phyloP scores from a whole-genome alignment of 2,329 filamentous ascomycete species.

The Claviceps pusilla region DNA sequence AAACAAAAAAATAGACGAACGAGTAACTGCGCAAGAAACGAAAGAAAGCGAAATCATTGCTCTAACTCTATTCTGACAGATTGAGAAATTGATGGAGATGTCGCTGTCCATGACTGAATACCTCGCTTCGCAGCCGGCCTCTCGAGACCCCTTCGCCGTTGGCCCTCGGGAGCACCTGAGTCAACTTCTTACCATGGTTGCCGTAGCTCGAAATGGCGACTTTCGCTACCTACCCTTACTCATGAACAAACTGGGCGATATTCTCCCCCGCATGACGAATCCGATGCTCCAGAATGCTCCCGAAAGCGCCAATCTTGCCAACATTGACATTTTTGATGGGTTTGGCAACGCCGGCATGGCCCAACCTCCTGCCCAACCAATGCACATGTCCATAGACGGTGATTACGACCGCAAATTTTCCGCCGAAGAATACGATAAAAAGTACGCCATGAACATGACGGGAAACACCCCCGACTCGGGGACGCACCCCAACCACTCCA shows the following conservation, averaged over 20 bases:
- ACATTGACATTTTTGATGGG: constrained; percentile 50
- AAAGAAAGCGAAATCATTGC: not conserved
- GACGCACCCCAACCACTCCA: constrained; percentile 16
- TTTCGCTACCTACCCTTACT: constrained; percentile 65
- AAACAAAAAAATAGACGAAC: no score
- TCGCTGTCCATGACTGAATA: constrained; percentile 60
- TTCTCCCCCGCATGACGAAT: constrained; percentile 46
- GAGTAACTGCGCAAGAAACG: not conserved
- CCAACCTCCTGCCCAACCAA: constrained; percentile 27
- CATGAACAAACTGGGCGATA: constrained; percentile 58
- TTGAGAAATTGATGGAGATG: constrained; percentile 69
- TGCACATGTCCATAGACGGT: constrained; percentile 29
- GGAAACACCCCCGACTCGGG: constrained; percentile 19
- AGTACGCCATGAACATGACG: constrained; percentile 22
- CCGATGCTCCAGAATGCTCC: constrained; percentile 46
- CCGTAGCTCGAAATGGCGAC: constrained; percentile 58
- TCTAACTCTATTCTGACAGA: constrained; percentile 22
- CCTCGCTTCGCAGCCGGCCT: constrained; percentile 48
- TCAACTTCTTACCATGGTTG: constrained; percentile 51
- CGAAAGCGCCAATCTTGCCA: constrained; percentile 36
- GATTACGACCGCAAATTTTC: constrained; percentile 33
- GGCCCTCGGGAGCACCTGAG: constrained; percentile 62
- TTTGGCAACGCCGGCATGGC: constrained; percentile 50
- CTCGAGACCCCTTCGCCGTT: constrained; percentile 45
- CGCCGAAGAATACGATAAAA: constrained; percentile 27